These are phyloP conservation scores for Anthracocystis setariae DNA, from an alignment of 1,284 basidiomycete species.

Conservation along the genomic window DNA sequence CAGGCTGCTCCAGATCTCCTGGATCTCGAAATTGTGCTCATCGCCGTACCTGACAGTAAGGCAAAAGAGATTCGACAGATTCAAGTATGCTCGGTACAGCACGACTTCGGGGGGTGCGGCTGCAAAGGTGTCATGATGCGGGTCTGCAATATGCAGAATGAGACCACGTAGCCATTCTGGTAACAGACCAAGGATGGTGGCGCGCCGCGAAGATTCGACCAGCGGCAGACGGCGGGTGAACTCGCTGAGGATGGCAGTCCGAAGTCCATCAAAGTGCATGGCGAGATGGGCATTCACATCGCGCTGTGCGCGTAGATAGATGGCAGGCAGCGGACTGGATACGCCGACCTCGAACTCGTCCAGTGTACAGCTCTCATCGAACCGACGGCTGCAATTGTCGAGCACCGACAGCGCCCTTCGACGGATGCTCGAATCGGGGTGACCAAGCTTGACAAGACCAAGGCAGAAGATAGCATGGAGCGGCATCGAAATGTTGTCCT, in stretches of 20 bases:
- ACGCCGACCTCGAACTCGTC: constrained; percentile 77
- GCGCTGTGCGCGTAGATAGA: constrained; percentile 83
- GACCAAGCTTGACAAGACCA: constrained; percentile 84
- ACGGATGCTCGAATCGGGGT: constrained; percentile 77
- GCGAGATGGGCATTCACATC: constrained; percentile 82
- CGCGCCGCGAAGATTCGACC: constrained; percentile 67
- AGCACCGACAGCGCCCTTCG: constrained; percentile 82
- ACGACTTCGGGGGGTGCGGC: constrained; percentile 37
- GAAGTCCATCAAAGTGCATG: constrained; percentile 79
- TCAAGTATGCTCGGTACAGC: constrained; percentile 50
- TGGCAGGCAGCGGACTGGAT: constrained; percentile 77
- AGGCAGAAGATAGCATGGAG: constrained; percentile 83
- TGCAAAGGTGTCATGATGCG: constrained; percentile 21
- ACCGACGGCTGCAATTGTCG: constrained; percentile 73
- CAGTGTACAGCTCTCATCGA: constrained; percentile 34
- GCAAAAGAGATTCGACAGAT: constrained; percentile 84
- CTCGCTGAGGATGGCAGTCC: constrained; percentile 77
- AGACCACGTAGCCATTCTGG: constrained; percentile 58
- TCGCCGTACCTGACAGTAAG: constrained; percentile 83
- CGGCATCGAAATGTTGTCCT: constrained; percentile 74
- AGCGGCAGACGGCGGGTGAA: constrained; percentile 79
- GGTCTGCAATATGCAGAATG: constrained; percentile 39
- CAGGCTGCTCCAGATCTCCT: constrained; percentile 81
- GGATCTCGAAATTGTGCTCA: constrained; percentile 82
- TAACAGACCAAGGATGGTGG: constrained; percentile 54